Base-by-base conservation (phyloP, 169 alveolate genomes). In the Plasmodium sp. region DNA sequence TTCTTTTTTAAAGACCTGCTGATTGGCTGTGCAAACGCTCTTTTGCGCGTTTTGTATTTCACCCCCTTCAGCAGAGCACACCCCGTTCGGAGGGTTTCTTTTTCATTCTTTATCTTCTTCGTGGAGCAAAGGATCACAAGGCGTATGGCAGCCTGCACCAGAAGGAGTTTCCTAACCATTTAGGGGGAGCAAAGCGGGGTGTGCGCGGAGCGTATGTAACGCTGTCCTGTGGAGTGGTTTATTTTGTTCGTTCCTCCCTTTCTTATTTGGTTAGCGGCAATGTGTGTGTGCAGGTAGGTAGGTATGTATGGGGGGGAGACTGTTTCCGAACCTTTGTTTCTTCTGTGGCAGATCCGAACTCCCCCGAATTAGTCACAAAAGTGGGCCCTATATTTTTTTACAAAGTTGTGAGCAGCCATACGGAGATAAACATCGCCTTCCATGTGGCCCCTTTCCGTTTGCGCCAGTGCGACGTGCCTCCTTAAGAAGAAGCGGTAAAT, bases 91-190 rank as follows among this genome's bases (percentile, higher is more conserved):
- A 36, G 62, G 58, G 3, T n/a, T 45, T 27, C 22, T 83, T 34
- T 56, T 85, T 36, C 85, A 85, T 75, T 85, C 71, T 85, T 85
- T 74, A 85, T 36, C 80, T 41, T 85, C 6, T 79, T 56, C 48
- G 81, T 41, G 27, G 22, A 18, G 62, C 80, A 85, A 51, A 75
- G 27, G 27, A 85, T 31, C 62, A 85, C 43, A 34, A 85, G 56
- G 83, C 43, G 27, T 77, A 74, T n/a, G 5, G 85, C 22, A 75
- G 80, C 45, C 81, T 51, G 73, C 43, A 56, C 81, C 22, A 74
- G 18, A 18, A 85, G 93, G 22, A 51, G 71, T 54, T 6, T 85
- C 62, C 54, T 85, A 2, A 41, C 77, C 93, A 85, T 85, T 75
- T 85, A 85, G 62, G 43, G 10, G 72, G 16, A 27, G 3, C 18